Percentiles rank a stretch among this genome's conserved stretches.
phyloP scores from a whole-genome alignment of 1,139 yeast species.

The Arxiozyma heterogenica region DNA sequence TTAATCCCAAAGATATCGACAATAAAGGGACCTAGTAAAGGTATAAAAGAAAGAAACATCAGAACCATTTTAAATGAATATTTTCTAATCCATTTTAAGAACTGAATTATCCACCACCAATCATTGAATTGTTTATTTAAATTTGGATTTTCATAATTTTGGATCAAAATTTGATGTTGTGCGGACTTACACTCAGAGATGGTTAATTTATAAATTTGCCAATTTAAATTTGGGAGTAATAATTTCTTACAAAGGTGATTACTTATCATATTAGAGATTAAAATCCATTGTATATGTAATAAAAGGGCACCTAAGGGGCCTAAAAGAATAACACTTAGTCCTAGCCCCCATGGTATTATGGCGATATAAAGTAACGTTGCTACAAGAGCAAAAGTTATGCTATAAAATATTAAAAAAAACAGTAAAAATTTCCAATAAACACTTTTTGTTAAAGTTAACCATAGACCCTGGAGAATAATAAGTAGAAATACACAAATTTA shows the following conservation, averaged over 20 bases:
- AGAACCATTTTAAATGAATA: background rate
- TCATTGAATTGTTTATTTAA: background rate
- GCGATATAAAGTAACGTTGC: constrained; percentile 18
- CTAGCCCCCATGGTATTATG: constrained; percentile 16
- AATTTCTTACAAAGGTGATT: constrained; percentile 18
- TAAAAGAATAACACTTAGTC: constrained; percentile 7
- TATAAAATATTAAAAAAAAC: constrained; percentile 18
- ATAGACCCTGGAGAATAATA: constrained; percentile 17
- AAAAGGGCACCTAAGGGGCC: constrained; percentile 26
- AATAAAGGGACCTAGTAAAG: constrained; percentile 25
- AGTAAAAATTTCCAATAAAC: constrained; percentile 23
- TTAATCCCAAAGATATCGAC: constrained; percentile 21
- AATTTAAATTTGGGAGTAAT: constrained; percentile 17
- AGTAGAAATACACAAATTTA: background rate
- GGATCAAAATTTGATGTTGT: background rate
- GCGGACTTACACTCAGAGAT: background rate
- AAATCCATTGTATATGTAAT: constrained; percentile 22
- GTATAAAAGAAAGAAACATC: constrained; percentile 19
- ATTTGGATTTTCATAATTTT: background rate
- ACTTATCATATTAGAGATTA: constrained; percentile 23
- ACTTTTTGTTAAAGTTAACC: constrained; percentile 16
- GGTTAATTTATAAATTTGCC: constrained; percentile 22
- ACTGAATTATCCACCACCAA: background rate
- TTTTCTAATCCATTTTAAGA: background rate
- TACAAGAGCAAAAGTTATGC: constrained; percentile 17